phyloP scores from a whole-genome alignment of 2,329 filamentous ascomycete genomes.

The Colletotrichum tropicicola region DNA sequence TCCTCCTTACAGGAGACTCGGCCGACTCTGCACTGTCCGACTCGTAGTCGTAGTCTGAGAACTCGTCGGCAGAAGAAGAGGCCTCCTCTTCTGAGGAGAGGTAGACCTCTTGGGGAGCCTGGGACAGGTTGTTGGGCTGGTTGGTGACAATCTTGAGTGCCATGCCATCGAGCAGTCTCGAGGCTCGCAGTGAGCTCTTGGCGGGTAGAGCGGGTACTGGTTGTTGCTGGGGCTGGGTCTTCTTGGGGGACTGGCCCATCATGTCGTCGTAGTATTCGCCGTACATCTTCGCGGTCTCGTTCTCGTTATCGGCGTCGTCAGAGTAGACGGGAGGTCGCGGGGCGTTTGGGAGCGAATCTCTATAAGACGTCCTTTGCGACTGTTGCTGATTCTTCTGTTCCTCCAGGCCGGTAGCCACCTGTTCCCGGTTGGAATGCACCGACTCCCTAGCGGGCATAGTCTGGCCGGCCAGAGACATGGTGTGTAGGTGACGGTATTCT shows the following conservation, averaged over 20 bases:
- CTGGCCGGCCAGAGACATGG: conserved; percentile 32
- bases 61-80: conserved; percentile 69
- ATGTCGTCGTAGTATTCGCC: conserved; percentile 33
- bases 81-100: conserved; percentile 73
- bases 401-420: neutral
- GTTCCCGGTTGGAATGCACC: conserved; percentile 19
- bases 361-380: conserved; percentile 29
- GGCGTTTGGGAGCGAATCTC: conserved; percentile 30
- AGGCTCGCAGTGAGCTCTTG: conserved; percentile 59
- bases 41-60: conserved; percentile 62
- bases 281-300: conserved; percentile 31
- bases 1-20: conserved; percentile 41
- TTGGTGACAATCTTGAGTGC: conserved; percentile 41
- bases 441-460: conserved; percentile 30
- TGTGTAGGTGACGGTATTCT: conserved; percentile 19
- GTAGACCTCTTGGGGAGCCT: conserved; percentile 66
- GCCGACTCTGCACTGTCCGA: conserved; percentile 44
- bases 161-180: conserved; percentile 50
- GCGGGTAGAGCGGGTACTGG: conserved; percentile 56
- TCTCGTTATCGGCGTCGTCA: conserved; percentile 32
- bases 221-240: conserved; percentile 27
- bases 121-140: conserved; percentile 41
- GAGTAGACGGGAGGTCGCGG: conserved; percentile 24
- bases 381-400: conserved; percentile 15
- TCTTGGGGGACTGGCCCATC: conserved; percentile 28